Conservation (phyloP, 2,329 filamentous ascomycete species). For the Fusarium concolor region DNA sequence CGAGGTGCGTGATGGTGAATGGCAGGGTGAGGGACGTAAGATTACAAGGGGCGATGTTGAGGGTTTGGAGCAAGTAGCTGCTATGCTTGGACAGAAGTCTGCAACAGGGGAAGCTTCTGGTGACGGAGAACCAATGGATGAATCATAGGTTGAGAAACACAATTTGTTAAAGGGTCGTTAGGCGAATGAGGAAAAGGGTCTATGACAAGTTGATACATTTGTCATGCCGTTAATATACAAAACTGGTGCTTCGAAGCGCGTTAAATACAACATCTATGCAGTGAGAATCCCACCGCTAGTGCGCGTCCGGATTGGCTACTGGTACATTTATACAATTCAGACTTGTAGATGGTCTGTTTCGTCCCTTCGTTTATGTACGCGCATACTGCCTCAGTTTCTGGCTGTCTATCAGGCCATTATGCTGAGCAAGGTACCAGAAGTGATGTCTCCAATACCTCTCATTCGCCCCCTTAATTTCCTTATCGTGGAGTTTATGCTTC, state of each 20-base stretch:
- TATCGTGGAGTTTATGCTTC: conserved; percentile 43
- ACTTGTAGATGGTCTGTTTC: background rate
- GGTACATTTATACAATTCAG: conserved; percentile 1
- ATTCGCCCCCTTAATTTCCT: conserved; percentile 32
- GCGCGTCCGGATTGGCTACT: conserved; percentile 16
- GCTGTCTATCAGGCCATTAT: conserved; percentile 53
- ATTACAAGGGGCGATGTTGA: conserved; percentile 67
- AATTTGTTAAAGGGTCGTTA: conserved; percentile 8
- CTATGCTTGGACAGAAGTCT: conserved; percentile 53
- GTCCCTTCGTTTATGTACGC: background rate
- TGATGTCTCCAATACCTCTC: conserved; percentile 60
- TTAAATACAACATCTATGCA: conserved; percentile 21
- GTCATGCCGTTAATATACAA: conserved; percentile 28
- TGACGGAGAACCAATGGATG: conserved; percentile 46
- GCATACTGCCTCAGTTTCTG: conserved; percentile 11
- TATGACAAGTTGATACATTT: background rate
- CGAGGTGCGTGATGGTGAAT: conserved; percentile 73
- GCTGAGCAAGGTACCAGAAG: conserved; percentile 62
- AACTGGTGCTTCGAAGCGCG: conserved; percentile 15
- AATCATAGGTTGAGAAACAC: conserved; percentile 33
- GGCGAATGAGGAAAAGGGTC: conserved; percentile 27
- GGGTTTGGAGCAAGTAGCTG: conserved; percentile 64
- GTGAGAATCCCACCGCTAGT: conserved; percentile 38
- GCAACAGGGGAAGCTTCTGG: background rate
- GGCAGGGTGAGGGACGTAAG: conserved; percentile 66